Conservation (phyloP, 1,284 basidiomycete genomes). For the Inonotus hispidus region DNA sequence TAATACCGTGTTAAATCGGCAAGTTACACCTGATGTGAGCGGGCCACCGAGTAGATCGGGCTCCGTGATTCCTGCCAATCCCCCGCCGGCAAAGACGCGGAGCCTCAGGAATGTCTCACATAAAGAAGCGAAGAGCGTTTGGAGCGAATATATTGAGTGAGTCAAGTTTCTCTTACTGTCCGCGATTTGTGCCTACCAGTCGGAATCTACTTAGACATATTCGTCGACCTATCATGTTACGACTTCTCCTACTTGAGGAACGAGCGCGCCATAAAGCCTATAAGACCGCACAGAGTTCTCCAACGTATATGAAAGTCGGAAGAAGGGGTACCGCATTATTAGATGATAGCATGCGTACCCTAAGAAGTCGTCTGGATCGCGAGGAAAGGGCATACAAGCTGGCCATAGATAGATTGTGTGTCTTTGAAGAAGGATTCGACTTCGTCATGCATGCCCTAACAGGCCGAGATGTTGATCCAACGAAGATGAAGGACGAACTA, state of each 20-base stretch:
- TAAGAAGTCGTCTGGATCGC: background rate
- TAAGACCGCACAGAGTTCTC: conserved; percentile 3
- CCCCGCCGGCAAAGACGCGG: background rate
- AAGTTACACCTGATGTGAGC: background rate
- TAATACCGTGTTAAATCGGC: background rate
- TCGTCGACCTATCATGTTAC: background rate
- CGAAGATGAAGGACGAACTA: background rate
- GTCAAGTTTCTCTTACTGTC: background rate
- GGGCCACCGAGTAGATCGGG: background rate
- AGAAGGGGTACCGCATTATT: background rate
- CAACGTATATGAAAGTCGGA: conserved; percentile 1
- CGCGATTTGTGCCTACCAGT: background rate
- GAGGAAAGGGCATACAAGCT: background rate
- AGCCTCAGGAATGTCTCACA: background rate
- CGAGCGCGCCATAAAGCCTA: background rate
- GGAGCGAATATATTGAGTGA: conserved; percentile 1
- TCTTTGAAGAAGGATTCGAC: conserved; percentile 10
- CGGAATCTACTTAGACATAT: background rate
- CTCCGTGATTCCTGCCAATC: background rate
- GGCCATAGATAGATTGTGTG: background rate
- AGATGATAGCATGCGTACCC: background rate
- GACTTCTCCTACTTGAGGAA: background rate
- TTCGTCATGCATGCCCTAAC: conserved; percentile 4
- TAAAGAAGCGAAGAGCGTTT: conserved; percentile 5
- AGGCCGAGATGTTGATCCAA: background rate